Evolutionary conservation across 441 rosid genomes (phyloP).

Genomic region (Syzygium syzygioides): DNA sequence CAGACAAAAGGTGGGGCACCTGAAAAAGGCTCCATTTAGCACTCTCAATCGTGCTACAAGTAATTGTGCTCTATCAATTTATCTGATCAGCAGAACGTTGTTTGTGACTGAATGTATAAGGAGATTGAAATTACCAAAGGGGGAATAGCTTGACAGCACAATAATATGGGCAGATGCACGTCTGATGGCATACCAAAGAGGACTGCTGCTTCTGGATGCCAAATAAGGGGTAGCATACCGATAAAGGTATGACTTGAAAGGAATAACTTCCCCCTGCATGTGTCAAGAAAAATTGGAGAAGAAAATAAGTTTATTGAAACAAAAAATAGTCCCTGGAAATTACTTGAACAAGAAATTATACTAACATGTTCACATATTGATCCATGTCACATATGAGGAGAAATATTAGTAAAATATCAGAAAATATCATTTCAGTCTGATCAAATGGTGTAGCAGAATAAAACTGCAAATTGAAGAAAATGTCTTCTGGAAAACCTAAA

Average conservation of each 20-base stretch:
- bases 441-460: background rate
- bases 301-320: background rate
- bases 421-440: background rate
- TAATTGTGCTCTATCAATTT: background rate
- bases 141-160: constrained; percentile 73
- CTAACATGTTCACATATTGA: background rate
- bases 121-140: constrained; percentile 45
- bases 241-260: constrained; percentile 51
- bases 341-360: background rate
- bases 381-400: background rate
- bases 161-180: constrained; percentile 73
- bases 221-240: constrained; percentile 64
- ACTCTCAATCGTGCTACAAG: background rate
- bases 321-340: background rate
- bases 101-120: background rate
- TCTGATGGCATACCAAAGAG: constrained; percentile 65
- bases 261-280: constrained; percentile 50
- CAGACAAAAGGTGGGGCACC: background rate
- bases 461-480: background rate
- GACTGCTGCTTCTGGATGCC: constrained; percentile 53
- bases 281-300: background rate
- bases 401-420: background rate
- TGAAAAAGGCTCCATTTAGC: background rate
- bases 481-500: background rate
- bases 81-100: background rate